phyloP scores from a whole-genome alignment of 495 filamentous ascomycete species.

The Mycothermus thermophilus region DNA sequence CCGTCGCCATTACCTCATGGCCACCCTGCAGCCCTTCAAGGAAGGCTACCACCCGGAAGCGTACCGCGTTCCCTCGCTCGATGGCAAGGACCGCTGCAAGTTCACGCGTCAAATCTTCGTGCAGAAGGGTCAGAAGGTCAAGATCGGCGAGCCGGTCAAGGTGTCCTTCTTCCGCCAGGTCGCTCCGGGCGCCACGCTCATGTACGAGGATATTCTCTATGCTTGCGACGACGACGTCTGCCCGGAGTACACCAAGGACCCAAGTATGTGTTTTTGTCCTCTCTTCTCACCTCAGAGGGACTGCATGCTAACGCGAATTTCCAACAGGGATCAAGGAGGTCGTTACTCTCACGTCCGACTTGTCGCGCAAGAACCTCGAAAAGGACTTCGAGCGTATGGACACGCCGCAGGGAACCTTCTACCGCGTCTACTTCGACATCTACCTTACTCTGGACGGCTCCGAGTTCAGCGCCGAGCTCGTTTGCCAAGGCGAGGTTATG shows the following conservation, averaged over 20 bases:
- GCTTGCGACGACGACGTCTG: conserved; percentile 97
- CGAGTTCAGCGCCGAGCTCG: conserved; percentile 95
- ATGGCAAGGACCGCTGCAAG: conserved; percentile 97
- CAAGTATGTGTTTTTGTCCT: conserved; percentile 65
- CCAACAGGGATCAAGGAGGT: conserved; percentile 91
- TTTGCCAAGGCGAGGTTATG: conserved; percentile 99
- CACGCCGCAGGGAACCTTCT: conserved; percentile 95
- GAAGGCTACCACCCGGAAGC: conserved; percentile 97
- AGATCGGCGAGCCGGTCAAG: conserved; percentile 98
- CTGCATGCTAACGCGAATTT: too few species aligned
- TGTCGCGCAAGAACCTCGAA: conserved; percentile 95
- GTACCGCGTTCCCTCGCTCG: conserved; percentile 89
- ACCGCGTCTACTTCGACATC: conserved; percentile 66
- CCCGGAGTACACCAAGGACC: conserved; percentile 98
- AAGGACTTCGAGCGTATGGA: conserved; percentile 99
- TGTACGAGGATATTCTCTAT: conserved; percentile 98
- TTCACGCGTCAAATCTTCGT: conserved; percentile 98
- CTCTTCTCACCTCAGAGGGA: too few species aligned
- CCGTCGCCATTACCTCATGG: conserved; percentile 98
- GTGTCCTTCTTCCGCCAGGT: conserved; percentile 98
- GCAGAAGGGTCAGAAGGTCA: conserved; percentile 95
- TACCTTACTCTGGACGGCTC: conserved; percentile 94
- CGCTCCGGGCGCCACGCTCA: conserved; percentile 89
- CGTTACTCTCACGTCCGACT: conserved; percentile 90
- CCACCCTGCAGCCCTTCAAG: conserved; percentile 95